Conservation (phyloP, 805 yeast species). For the Candida easanensis region DNA sequence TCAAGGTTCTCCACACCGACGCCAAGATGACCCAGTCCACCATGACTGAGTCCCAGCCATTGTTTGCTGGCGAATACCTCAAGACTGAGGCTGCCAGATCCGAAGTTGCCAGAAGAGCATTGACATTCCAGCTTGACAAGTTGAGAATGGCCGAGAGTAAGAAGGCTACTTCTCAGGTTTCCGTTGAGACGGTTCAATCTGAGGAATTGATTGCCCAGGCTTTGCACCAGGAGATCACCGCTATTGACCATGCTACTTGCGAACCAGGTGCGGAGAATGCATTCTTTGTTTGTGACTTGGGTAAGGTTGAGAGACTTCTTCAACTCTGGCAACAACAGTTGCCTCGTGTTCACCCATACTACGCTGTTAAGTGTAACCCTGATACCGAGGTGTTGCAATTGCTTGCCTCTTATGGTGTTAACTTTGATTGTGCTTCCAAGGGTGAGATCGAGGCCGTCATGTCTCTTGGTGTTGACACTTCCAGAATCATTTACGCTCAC, state of each 20-base stretch:
- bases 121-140: slow-evolving; percentile 9
- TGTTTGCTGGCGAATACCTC: slow-evolving; percentile 11
- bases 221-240: slow-evolving; percentile 36
- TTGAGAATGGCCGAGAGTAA: slow-evolving; percentile 4
- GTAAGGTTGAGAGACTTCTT: slow-evolving; percentile 61
- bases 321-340: slow-evolving; percentile 60
- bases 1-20: slow-evolving; percentile 12
- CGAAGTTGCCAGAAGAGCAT: slow-evolving; percentile 10
- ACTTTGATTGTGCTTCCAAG: slow-evolving; percentile 92
- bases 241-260: slow-evolving; percentile 55
- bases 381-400: slow-evolving; percentile 54
- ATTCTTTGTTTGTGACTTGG: slow-evolving; percentile 84
- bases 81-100: slow-evolving; percentile 11
- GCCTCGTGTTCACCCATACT: slow-evolving; percentile 81
- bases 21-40: slow-evolving; percentile 5
- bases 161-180: not conserved
- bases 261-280: slow-evolving; percentile 80
- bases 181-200: slow-evolving; percentile 31
- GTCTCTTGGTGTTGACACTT: slow-evolving; percentile 57
- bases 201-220: slow-evolving; percentile 38
- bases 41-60: slow-evolving; percentile 7
- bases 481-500: slow-evolving; percentile 82
- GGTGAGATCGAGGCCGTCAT: slow-evolving; percentile 73
- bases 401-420: slow-evolving; percentile 61
- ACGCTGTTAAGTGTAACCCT: slow-evolving; percentile 94